Base-by-base conservation (phyloP, 176 grass and related monocot species). In the Miscanthus lutarioriparius region DNA sequence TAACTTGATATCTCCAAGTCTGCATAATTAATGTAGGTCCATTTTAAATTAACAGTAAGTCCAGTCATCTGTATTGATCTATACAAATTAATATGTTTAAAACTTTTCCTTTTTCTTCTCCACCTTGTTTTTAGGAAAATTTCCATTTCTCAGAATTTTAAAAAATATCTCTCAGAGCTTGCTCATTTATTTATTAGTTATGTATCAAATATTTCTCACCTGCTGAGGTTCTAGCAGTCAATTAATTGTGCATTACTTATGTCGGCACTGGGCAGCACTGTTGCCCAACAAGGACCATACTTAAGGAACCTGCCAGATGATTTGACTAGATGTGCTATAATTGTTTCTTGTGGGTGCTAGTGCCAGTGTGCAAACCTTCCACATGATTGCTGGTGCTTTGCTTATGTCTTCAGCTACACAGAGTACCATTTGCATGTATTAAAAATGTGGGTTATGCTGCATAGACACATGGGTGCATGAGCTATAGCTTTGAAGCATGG, bases 311-410 rank as follows among this genome's bases (percentile, higher is more conserved):
- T 54, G 30, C 64, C 20, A 73, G 67, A 72, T 80, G 35, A 84
- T n/a, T 43, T 43, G 26, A 58, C 5, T 77, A 30, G 22, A 72
- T 83, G 64, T 19, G 45, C 72, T 58, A 74, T 75, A 58, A 35
- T 78, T 79, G 36, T 32, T 69, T 40, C 53, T 53, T 19, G 4
- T 38, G 51, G 74, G 20, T 39, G 49, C 74, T 25, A 77, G 74
- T 59, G 74, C 74, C n/a, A 37, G 37, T 53, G 65, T 23, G 41
- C 48, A 25, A 56, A 35, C 10, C 84, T 74, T 72, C 35, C 68
- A 74, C 81, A 71, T 77, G 74, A 64, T 15, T 84, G 19, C 8
- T 56, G 40, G 56, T 79, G 41, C 56, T 25, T 64, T 77, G 30
- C 19, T 78, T 83, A 7, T 65, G 23, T 61, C 10, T 51, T 67